These are phyloP conservation scores for Colletotrichum sp. DNA, from an alignment of 2,329 filamentous ascomycete genomes.

Conservation along the genomic window DNA sequence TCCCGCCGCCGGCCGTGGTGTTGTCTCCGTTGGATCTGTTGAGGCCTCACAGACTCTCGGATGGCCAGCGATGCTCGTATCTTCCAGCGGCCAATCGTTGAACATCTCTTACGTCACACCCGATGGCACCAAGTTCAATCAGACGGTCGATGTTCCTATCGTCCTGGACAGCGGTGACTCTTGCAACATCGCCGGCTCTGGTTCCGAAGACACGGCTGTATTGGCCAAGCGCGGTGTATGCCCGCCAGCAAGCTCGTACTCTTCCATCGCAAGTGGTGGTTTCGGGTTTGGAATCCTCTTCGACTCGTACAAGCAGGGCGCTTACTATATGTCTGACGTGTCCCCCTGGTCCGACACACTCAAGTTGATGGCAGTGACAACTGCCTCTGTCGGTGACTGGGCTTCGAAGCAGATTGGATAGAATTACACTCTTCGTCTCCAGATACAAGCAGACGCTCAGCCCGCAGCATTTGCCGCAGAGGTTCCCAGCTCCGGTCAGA, in stretches of 20 bases:
- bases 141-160: conserved; percentile 3
- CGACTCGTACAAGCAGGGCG: conserved; percentile 24
- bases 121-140: conserved; percentile 20
- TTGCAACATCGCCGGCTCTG: conserved; percentile 15
- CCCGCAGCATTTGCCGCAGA: conserved; percentile 1
- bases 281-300: conserved; percentile 19
- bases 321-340: conserved; percentile 13
- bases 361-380: conserved; percentile 17
- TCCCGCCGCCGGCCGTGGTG: background rate
- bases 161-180: conserved; percentile 17
- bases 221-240: conserved; percentile 21
- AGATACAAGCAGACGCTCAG: conserved; percentile 12
- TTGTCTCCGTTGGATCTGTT: conserved; percentile 9
- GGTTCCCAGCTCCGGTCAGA: conserved; percentile 15
- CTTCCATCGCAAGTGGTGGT: background rate
- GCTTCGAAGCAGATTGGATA: background rate
- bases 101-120: conserved; percentile 21
- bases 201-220: conserved; percentile 1
- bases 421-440: conserved; percentile 13
- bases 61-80: conserved; percentile 19
- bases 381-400: conserved; percentile 19
- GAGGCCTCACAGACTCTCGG: conserved; percentile 16
- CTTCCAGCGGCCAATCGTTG: conserved; percentile 10
- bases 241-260: background rate
- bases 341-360: background rate